Evolutionary conservation across 768 basidiomycete genomes (phyloP), one percentile per base, ranked within the genome.

Genomic region (Lactifluus pinguis): DNA sequence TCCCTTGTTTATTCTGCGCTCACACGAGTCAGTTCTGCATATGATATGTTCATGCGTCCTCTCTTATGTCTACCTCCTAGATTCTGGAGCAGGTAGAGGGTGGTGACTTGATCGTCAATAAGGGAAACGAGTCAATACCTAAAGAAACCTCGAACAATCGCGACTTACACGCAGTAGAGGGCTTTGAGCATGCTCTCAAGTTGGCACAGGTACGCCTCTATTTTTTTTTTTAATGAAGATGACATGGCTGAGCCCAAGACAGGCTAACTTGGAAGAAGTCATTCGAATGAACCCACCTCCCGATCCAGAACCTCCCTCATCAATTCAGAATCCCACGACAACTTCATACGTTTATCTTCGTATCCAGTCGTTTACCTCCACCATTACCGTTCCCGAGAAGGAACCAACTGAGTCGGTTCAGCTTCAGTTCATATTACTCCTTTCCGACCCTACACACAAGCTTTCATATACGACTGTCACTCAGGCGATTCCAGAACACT

Each of bases 71-170:
- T 51, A 56, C 10, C 55, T n/a, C 19, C 36, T 57, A 68, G 93
- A 83, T 97, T 64, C 84, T 98, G 82, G 93, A 95, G 68, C 94
- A 97, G 76, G 87, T 95, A 17, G 85, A 95, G 72, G 91, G 93
- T 47, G 92, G 94, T 39, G 91, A 95, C 71, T 81, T 98, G 51
- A 75, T 94, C 56, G 88, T 95, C 53, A 93, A 94, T 74, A 79
- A 83, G 67, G 91, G 90, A 34, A 79, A 88, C 61, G 88, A 88
- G 67, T 85, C 85, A 42, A 80, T 79, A 53, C 87, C 84, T 19
- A 91, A 85, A 69, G 81, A 85, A 25, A 58, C 70, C 7, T 71
- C 74, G n/a, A 69, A 65, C 19, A 73, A 75, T 51, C 78, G 95
- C 49, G 84, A 95, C 55, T 76, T 98, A 44, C 90, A 93, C 66